Base-by-base conservation (phyloP, 495 filamentous ascomycete genomes). In the Neurospora cerealis region DNA sequence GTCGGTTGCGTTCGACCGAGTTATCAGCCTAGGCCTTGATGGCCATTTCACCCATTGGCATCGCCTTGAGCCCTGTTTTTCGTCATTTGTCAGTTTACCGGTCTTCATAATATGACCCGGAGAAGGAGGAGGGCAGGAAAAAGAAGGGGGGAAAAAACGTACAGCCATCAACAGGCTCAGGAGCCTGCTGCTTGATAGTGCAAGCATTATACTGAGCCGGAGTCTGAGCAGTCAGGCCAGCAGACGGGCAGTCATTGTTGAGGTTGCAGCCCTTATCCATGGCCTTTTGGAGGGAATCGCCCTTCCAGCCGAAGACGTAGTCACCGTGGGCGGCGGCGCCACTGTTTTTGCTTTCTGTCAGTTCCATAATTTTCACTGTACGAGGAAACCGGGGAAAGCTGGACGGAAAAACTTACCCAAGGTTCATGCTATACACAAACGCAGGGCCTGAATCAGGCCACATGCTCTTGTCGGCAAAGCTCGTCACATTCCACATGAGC, bases 221-320 rank as follows among this genome's bases (percentile, higher is more conserved):
- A 44, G 79, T 74, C 79, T 86, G 84, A 69, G 77, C 76, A 21
- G 81, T 83, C 77, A 86, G 80, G 46, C 85, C 85, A 69, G 85
- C 85, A 69, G 78, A 77, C 32, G 83, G 75, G 80, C 85, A 87
- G 79, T 83, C 82, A 36, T 75, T 79, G 83, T 87, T 85, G 60
- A 87, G 84, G 75, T 87, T 88, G 84, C 91, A 93, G 75, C 73
- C 54, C 76, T 83, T 83, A 75, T 91, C 83, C 81, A 92, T 85
- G 72, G 89, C 90, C 71, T 84, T 83, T 79, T 93, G 90, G 70
- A 94, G 88, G 71, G 86, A 83, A 34, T 84, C 77, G 39, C 85
- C 83, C 79, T 94, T 87, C 93, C 93, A 95, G 76, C 93, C 93
- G 78, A 92, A 92, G 75, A 94, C 80, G 84, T 93, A 94, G 83